A percentile compares a stretch with the other conserved stretches of the same genome.
These are phyloP conservation scores for Daedaleopsis nitida DNA, from an alignment of 768 basidiomycete genomes.

Conservation along the genomic window DNA sequence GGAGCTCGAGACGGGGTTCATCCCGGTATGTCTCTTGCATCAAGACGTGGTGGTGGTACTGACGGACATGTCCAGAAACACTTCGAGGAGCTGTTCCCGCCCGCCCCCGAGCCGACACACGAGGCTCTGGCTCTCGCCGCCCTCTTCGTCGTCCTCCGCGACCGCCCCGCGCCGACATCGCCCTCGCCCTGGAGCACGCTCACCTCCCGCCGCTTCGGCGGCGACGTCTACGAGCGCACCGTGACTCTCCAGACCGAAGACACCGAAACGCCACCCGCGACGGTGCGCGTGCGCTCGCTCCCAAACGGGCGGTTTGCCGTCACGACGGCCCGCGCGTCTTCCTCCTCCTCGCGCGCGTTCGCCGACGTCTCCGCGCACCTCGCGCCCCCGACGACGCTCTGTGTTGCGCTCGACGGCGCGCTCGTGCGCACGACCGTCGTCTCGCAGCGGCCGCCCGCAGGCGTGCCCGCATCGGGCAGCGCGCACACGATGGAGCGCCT, in stretches of 20 bases:
- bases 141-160: conserved; percentile 71
- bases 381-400: conserved; percentile 52
- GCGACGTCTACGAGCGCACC: conserved; percentile 63
- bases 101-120: conserved; percentile 54
- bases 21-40: conserved; percentile 53
- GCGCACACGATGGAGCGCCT: conserved; percentile 68
- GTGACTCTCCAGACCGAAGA: conserved; percentile 65
- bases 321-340: conserved; percentile 44
- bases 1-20: conserved; percentile 92
- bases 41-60: background rate
- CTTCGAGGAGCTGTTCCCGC: conserved; percentile 77
- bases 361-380: conserved; percentile 57
- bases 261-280: conserved; percentile 36
- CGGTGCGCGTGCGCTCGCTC: conserved; percentile 40
- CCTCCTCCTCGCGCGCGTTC: conserved; percentile 40
- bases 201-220: conserved; percentile 76
- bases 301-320: conserved; percentile 44
- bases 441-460: conserved; percentile 60
- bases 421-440: conserved; percentile 68
- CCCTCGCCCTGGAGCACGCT: conserved; percentile 72
- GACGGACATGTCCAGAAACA: conserved; percentile 61
- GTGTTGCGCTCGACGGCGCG: conserved; percentile 53
- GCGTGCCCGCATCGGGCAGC: conserved; percentile 54
- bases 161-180: conserved; percentile 40
- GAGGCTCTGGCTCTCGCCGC: conserved; percentile 79